These are phyloP conservation scores for Saussurea involucrata DNA, from an alignment of 129 eudicot genomes.

Conservation along the genomic window DNA sequence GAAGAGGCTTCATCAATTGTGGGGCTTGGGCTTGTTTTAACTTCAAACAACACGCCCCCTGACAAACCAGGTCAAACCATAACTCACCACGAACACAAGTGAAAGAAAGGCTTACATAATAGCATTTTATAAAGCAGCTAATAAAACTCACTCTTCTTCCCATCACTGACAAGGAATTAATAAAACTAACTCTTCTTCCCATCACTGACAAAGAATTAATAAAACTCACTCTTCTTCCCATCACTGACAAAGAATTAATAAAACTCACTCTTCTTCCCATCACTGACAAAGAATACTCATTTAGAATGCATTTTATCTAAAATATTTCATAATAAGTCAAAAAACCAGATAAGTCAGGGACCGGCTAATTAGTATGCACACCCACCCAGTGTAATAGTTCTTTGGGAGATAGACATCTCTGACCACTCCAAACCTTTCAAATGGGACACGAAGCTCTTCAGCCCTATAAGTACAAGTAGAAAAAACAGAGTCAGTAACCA, in stretches of 20 bases:
- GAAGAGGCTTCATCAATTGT: conserved; percentile 53
- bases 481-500: not conserved
- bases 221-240: too few relatives aligned
- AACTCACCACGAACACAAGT: conserved; percentile 39
- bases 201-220: too few relatives aligned
- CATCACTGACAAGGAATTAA: too few relatives aligned
- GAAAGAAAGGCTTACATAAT: conserved; percentile 15
- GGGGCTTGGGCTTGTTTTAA: conserved; percentile 80
- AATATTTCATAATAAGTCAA: not conserved
- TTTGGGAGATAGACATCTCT: conserved; percentile 74
- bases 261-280: too few relatives aligned
- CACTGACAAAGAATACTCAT: too few relatives aligned
- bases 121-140: conserved; percentile 5
- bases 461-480: conserved; percentile 35
- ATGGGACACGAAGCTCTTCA: conserved; percentile 76
- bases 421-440: conserved; percentile 69
- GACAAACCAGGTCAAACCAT: conserved; percentile 69
- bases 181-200: too few relatives aligned
- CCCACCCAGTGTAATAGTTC: conserved; percentile 73
- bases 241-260: too few relatives aligned
- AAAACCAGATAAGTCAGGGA: not conserved
- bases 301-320: too few relatives aligned
- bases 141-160: not conserved
- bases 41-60: conserved; percentile 78
- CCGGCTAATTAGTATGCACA: not conserved